These are phyloP conservation scores for Collybia sp. DNA, from an alignment of 768 basidiomycete species.

Conservation along the genomic window DNA sequence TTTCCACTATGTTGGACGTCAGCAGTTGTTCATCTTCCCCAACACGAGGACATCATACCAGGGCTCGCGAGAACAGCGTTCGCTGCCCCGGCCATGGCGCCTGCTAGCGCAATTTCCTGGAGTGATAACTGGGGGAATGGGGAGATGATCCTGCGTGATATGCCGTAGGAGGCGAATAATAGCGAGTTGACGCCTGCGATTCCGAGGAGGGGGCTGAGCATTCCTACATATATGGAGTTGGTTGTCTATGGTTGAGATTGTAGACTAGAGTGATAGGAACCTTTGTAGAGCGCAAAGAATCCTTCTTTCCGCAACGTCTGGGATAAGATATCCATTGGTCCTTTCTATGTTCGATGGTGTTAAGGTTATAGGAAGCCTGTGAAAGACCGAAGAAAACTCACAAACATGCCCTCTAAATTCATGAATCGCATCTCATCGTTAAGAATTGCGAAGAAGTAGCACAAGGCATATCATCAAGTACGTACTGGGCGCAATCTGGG, in stretches of 20 bases:
- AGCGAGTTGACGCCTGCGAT: slow-evolving; percentile 96
- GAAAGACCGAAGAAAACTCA: slow-evolving; percentile 32
- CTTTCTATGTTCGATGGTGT: slow-evolving; percentile 50
- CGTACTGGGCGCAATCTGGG: slow-evolving; percentile 80
- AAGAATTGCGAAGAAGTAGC: no score
- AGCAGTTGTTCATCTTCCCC: neutral
- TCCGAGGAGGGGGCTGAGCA: slow-evolving; percentile 87
- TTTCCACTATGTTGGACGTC: slow-evolving; percentile 58
- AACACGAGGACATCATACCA: slow-evolving; percentile 34
- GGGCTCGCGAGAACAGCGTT: slow-evolving; percentile 92
- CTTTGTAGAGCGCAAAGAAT: slow-evolving; percentile 92
- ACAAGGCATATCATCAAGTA: neutral
- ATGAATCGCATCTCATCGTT: neutral
- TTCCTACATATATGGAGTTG: slow-evolving; percentile 42
- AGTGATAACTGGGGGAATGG: slow-evolving; percentile 85
- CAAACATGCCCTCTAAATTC: slow-evolving; percentile 79
- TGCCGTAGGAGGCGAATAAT: slow-evolving; percentile 88
- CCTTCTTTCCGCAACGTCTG: slow-evolving; percentile 89
- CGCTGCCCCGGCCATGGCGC: slow-evolving; percentile 87
- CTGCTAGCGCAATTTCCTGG: slow-evolving; percentile 76
- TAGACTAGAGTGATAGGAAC: slow-evolving; percentile 31
- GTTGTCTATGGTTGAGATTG: neutral
- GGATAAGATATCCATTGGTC: slow-evolving; percentile 85
- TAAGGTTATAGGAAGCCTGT: neutral
- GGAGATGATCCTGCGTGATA: slow-evolving; percentile 75